Base-by-base conservation (phyloP, 345 rosid genomes). In the Eucalyptus coolabah region DNA sequence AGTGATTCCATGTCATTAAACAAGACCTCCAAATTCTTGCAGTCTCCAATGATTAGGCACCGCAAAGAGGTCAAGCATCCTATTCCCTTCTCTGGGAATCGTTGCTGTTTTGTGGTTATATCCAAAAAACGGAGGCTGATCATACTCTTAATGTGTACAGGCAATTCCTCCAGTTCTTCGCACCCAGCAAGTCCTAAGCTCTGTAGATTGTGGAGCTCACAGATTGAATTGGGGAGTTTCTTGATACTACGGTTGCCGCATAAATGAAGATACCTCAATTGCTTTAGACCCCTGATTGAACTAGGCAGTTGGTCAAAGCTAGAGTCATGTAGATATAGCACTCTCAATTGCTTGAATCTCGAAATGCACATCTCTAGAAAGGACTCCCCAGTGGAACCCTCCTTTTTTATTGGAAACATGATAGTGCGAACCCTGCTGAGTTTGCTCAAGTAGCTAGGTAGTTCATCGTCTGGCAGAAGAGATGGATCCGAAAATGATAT, bases 261-360 rank as follows among this genome's bases (percentile, higher is more conserved):
- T 34, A 91, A 47, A 67, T 88, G 53, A 28, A 93, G 90, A 90
- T 45, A 92, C 86, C 92, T 92, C 88, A 91, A 44, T 45, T 89
- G 93, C 91, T 90, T 90, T 86, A 90, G 44, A 24, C 37, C 44
- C 7, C 92, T 88, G 23, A 89, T 86, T 5, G 86, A 82, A 30
- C 26, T 83, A 7, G 90, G 93, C 21, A 89, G 87, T 17, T 50
- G 81, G 65, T 89, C 91, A 32, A 93, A 51, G 45, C 19, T 28
- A 7, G 87, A 89, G 45, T 81, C 40, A 7, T 30, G 30, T 17
- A 93, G 81, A 50, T 89, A 56, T 12, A 91, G 51, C 45, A 88
- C 59, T 37, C 88, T 37, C 69, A 92, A 51, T 17, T 54, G 87
- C 24, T 37, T 51, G 54, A 77, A 91, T 86, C 45, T 92, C 15